These are phyloP conservation scores for Xanthoparmelia taractica DNA, from an alignment of 495 filamentous ascomycete genomes.

Conservation along the genomic window DNA sequence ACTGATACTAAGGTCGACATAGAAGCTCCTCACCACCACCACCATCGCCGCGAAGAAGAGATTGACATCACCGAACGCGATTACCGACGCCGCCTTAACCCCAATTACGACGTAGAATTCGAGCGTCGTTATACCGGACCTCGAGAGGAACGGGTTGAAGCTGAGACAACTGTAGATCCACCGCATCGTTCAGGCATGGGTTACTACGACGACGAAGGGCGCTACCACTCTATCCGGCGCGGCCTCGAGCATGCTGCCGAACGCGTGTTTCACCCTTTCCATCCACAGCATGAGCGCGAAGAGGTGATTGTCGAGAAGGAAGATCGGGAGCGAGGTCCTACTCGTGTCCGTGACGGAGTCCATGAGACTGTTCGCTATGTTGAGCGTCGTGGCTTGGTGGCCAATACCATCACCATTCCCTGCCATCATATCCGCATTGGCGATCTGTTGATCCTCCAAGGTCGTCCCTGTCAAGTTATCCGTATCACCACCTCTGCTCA, in stretches of 20 bases:
- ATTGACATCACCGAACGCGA: conserved; percentile 81
- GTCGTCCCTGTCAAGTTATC: conserved; percentile 99
- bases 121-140: conserved; percentile 38
- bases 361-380: conserved; percentile 46
- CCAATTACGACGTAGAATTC: conserved; percentile 56
- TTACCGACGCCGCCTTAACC: conserved; percentile 71
- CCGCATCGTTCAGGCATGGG: conserved; percentile 70
- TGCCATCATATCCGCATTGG: conserved; percentile 99
- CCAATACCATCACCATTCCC: conserved; percentile 94
- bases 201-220: conserved; percentile 98
- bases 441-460: conserved; percentile 97
- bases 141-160: conserved; percentile 35
- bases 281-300: conserved; percentile 48
- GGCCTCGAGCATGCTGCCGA: conserved; percentile 78
- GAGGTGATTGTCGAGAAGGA: conserved; percentile 50
- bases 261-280: conserved; percentile 63
- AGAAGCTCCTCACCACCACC: conserved; percentile 37
- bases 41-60: conserved; percentile 40
- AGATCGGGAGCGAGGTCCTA: conserved; percentile 33
- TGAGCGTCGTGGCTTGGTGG: conserved; percentile 46
- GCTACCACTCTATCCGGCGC: conserved; percentile 90
- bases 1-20: conserved; percentile 57
- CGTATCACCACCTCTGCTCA: conserved; percentile 96
- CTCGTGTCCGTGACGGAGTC: conserved; percentile 37
- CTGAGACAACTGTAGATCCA: conserved; percentile 47